A percentile compares a stretch with the other conserved stretches of the same genome.
Conservation (phyloP, 345 rosid species). For the Durio zibethinus region DNA sequence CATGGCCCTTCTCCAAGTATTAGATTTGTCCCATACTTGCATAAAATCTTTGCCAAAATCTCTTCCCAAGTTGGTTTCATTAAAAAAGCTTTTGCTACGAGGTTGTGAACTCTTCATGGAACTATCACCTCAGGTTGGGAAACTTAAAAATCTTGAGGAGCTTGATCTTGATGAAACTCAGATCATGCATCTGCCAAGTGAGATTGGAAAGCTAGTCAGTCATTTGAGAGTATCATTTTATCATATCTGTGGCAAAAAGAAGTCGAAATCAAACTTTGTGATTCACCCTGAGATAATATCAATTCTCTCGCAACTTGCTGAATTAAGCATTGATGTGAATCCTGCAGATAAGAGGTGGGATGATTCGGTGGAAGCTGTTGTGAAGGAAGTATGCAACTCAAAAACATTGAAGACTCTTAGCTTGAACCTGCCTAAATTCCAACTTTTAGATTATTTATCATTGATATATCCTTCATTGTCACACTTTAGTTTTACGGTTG, state of each 20-base stretch:
- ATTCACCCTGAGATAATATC: slow-evolving; percentile 15
- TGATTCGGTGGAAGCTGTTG: slow-evolving; percentile 14
- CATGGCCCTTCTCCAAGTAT: slow-evolving; percentile 18
- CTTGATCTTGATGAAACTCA: slow-evolving; percentile 28
- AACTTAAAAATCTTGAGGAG: slow-evolving; percentile 18
- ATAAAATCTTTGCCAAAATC: slow-evolving; percentile 31
- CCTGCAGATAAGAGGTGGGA: slow-evolving; percentile 22
- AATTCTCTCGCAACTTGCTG: not conserved
- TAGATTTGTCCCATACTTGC: slow-evolving; percentile 26
- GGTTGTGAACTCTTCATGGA: slow-evolving; percentile 20
- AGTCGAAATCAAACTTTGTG: not conserved
- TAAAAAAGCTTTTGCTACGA: slow-evolving; percentile 17
- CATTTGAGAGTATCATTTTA: slow-evolving; percentile 18
- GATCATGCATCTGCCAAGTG: slow-evolving; percentile 18
- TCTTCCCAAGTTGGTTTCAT: slow-evolving; percentile 13
- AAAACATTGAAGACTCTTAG: slow-evolving; percentile 1
- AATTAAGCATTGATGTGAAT: slow-evolving; percentile 13
- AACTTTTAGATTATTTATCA: slow-evolving; percentile 3
- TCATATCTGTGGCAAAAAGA: not conserved
- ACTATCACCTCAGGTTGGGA: slow-evolving; percentile 22
- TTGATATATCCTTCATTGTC: not conserved
- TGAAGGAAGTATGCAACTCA: slow-evolving; percentile 13
- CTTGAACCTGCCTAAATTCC: slow-evolving; percentile 19
- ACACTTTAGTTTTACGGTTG: slow-evolving; percentile 21
- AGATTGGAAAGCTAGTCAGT: not conserved